phyloP scores from a whole-genome alignment of 495 filamentous ascomycete species.

The Penicillium turbatum region DNA sequence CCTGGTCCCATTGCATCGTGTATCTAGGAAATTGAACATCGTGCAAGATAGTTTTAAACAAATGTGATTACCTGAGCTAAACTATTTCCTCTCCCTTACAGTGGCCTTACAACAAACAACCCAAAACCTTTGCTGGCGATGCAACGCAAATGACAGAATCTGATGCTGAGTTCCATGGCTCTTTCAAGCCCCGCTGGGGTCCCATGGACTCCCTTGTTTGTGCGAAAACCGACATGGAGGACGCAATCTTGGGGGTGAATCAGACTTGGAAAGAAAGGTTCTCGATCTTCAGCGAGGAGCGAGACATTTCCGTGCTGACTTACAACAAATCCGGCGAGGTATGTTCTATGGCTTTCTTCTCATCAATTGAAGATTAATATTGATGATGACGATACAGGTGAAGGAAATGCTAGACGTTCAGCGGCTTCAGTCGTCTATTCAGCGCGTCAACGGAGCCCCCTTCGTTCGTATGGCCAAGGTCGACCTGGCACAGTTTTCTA shows the following conservation, averaged over 20 bases:
- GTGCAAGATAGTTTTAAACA: constrained; percentile 25
- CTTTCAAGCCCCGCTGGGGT: constrained; percentile 76
- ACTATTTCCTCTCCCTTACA: constrained; percentile 48
- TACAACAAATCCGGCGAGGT: constrained; percentile 27
- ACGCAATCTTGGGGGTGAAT: constrained; percentile 18
- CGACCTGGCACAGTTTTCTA: constrained; percentile 34
- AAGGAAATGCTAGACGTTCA: constrained; percentile 38
- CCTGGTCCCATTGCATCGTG: constrained; percentile 15
- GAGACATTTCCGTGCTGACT: constrained; percentile 32
- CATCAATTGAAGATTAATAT: background rate
- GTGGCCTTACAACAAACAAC: constrained; percentile 81
- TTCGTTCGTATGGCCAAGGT: constrained; percentile 32
- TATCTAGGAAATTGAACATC: constrained; percentile 19
- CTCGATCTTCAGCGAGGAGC: constrained; percentile 37
- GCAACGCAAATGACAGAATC: constrained; percentile 51
- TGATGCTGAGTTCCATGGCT: constrained; percentile 58
- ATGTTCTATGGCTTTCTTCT: constrained; percentile 8
- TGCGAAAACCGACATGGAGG: constrained; percentile 34
- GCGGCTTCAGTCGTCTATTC: constrained; percentile 33
- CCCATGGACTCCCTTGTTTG: constrained; percentile 68
- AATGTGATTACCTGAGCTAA: constrained; percentile 32
- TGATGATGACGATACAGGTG: constrained; percentile 20
- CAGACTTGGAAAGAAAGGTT: constrained; percentile 34
- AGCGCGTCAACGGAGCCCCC: constrained; percentile 36
- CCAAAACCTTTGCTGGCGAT: constrained; percentile 59